Evolutionary conservation across 208 protist genomes (phyloP).

Genomic region (Wallacemonas rigidus): DNA sequence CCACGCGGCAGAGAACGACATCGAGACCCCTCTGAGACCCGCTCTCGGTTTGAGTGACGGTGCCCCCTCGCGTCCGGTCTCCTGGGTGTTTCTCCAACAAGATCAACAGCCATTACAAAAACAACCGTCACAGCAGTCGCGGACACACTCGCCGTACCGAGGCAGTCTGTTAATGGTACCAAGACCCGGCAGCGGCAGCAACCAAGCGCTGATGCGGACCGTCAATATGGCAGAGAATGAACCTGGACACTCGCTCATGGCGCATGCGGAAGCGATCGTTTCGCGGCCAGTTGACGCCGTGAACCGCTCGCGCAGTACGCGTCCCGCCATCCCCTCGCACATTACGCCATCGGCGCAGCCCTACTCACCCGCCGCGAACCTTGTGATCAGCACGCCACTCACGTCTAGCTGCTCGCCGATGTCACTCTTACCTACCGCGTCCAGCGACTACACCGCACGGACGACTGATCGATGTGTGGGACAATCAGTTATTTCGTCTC

Average conservation of each 20-base stretch:
- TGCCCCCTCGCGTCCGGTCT: too few relatives aligned
- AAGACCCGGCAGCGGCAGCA: not conserved
- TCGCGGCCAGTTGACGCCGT: not conserved
- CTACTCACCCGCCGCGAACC: not conserved
- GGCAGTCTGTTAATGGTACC: not conserved
- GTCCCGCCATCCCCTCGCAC: not conserved
- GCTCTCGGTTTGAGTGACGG: too few relatives aligned
- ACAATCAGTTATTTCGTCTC: too few relatives aligned
- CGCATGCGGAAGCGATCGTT: constrained; percentile 4
- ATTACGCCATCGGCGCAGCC: not conserved
- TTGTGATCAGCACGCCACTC: not conserved
- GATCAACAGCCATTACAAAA: not conserved
- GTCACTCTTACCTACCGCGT: not conserved
- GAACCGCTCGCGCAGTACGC: not conserved
- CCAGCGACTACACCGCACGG: too few relatives aligned
- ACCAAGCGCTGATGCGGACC: not conserved
- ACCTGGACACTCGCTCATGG: not conserved
- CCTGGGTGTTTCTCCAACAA: too few relatives aligned
- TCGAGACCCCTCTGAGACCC: not conserved
- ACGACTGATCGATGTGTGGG: too few relatives aligned
- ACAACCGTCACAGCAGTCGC: not conserved
- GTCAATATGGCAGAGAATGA: not conserved
- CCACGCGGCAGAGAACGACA: too few relatives aligned
- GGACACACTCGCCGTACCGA: not conserved
- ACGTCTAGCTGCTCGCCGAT: not conserved